Evolutionary conservation across 1,139 yeast genomes (phyloP).

Genomic region (Blastobotrys apis): DNA sequence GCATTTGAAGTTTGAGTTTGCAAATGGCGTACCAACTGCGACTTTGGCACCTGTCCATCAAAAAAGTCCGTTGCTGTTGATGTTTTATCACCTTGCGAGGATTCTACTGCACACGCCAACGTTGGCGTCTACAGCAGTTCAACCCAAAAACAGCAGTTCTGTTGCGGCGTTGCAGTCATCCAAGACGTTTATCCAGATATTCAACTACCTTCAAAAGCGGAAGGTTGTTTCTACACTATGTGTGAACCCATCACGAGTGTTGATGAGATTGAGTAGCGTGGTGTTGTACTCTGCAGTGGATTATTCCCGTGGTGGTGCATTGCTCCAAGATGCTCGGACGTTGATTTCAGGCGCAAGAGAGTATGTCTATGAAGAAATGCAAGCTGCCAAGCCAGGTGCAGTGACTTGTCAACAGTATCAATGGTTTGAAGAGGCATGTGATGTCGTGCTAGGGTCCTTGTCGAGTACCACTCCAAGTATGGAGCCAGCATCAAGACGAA

Average conservation of each 20-base stretch:
- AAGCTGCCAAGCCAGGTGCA: conserved; percentile 28
- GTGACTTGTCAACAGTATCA: conserved; percentile 23
- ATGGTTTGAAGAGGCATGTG: conserved; percentile 28
- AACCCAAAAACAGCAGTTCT: conserved; percentile 48
- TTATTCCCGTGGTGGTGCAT: conserved; percentile 77
- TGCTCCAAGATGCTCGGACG: conserved; percentile 63
- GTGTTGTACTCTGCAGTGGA: conserved; percentile 79
- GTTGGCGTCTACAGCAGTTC: conserved; percentile 34
- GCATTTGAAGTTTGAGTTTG: conserved; percentile 58
- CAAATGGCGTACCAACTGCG: conserved; percentile 53
- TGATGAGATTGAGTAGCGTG: conserved; percentile 61
- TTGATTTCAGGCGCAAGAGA: conserved; percentile 27
- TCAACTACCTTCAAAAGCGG: conserved; percentile 46
- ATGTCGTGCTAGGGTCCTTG: conserved; percentile 19
- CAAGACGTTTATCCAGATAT: conserved; percentile 57
- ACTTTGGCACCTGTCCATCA: conserved; percentile 40
- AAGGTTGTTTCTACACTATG: conserved; percentile 55
- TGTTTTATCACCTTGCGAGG: conserved; percentile 74
- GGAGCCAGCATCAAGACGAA: not conserved
- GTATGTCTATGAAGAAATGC: conserved; percentile 27
- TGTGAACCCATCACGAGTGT: conserved; percentile 62
- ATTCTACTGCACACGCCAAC: conserved; percentile 77
- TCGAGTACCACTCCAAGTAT: not conserved
- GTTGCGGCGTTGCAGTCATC: conserved; percentile 75
- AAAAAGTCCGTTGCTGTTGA: conserved; percentile 56